These are phyloP conservation scores for Talaromyces sp. DNA, from an alignment of 2,329 filamentous ascomycete species.

Conservation along the genomic window DNA sequence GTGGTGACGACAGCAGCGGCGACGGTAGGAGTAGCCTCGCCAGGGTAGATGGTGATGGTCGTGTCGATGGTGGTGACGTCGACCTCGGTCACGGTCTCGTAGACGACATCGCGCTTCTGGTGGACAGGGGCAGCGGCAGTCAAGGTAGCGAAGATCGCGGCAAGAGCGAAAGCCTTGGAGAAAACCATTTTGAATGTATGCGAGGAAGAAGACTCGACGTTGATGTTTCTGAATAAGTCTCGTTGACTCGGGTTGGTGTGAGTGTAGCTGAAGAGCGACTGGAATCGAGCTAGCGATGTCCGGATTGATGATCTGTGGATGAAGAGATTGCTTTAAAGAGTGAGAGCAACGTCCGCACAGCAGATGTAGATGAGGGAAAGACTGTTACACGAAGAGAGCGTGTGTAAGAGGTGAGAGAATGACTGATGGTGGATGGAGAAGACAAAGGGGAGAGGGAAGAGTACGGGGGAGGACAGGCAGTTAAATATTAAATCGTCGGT, in stretches of 20 bases:
- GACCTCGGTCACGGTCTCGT: slow-evolving; percentile 45
- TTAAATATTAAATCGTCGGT: slow-evolving; percentile 1
- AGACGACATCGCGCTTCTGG: slow-evolving; percentile 44
- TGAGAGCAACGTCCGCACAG: slow-evolving; percentile 17
- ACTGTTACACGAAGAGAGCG: slow-evolving; percentile 8
- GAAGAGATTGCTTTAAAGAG: slow-evolving; percentile 12
- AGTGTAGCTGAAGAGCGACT: slow-evolving; percentile 5
- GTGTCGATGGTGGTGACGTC: slow-evolving; percentile 47
- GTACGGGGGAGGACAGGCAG: slow-evolving; percentile 1
- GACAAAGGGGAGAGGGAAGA: background rate
- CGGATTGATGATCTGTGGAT: background rate
- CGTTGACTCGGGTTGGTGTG: background rate
- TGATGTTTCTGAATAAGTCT: background rate
- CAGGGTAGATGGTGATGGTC: slow-evolving; percentile 44
- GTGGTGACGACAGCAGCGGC: slow-evolving; percentile 14
- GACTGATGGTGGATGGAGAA: slow-evolving; percentile 3
- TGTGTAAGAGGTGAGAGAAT: slow-evolving; percentile 5
- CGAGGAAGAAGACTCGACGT: slow-evolving; percentile 4
- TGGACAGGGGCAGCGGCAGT: slow-evolving; percentile 29
- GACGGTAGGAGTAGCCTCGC: slow-evolving; percentile 19
- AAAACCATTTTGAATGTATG: slow-evolving; percentile 30
- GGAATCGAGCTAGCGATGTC: slow-evolving; percentile 18
- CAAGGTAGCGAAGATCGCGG: slow-evolving; percentile 31
- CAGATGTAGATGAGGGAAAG: slow-evolving; percentile 10
- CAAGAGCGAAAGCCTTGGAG: slow-evolving; percentile 33